Conservation (phyloP, 495 filamentous ascomycete genomes). For the Penicillium cosmopolitanum region DNA sequence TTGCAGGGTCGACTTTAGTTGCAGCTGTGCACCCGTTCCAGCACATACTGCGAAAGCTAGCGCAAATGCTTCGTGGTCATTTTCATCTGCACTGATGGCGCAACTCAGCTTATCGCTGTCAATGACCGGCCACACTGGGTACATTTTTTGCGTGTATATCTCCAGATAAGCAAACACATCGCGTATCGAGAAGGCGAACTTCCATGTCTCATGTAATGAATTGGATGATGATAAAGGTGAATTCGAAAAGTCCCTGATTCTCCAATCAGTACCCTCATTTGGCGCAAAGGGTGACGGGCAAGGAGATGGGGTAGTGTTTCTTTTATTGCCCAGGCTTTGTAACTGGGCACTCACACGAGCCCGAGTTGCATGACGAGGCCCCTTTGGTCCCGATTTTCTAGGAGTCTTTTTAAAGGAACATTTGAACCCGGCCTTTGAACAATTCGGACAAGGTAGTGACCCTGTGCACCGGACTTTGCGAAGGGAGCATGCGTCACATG, state of each 20-base stretch:
- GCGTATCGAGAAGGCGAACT: background rate
- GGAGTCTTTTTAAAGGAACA: background rate
- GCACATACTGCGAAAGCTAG: conserved; percentile 7
- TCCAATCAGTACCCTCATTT: background rate
- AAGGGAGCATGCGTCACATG: conserved; percentile 4
- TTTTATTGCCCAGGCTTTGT: background rate
- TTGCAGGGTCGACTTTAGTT: background rate
- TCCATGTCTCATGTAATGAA: background rate
- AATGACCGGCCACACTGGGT: background rate
- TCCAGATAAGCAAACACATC: background rate
- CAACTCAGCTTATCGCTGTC: background rate
- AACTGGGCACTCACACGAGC: background rate
- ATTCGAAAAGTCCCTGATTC: background rate
- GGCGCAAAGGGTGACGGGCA: background rate
- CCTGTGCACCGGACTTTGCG: conserved; percentile 9
- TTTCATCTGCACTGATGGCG: background rate
- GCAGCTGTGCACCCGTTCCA: background rate
- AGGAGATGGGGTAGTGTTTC: too few relatives aligned
- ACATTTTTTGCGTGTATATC: background rate
- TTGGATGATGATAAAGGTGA: background rate
- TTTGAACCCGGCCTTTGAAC: background rate
- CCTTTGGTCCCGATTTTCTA: background rate
- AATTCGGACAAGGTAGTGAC: conserved; percentile 5
- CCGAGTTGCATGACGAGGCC: background rate
- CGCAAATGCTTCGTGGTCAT: background rate